Evolutionary conservation across 2,329 filamentous ascomycete genomes (phyloP), one percentile per base, ranked within the genome.

Genomic region (Pseudogymnoascus sp.): DNA sequence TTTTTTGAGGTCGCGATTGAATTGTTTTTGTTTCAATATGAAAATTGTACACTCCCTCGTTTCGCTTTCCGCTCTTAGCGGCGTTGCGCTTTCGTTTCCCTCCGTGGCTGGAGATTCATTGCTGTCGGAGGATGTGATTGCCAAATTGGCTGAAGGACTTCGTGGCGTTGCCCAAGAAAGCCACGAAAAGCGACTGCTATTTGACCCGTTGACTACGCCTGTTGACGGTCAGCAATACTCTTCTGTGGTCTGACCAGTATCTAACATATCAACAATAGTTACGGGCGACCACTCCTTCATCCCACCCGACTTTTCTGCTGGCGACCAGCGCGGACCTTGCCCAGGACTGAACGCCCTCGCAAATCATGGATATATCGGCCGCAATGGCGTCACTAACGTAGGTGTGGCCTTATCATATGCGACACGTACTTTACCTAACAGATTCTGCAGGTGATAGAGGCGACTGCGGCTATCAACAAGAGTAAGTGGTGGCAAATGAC

Each of bases 281-380:
- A 69, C 68, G n/a, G 73, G 72, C 2, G 63, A 70, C 21, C 70
- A 75, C 63, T 63, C 63, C 10, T 76, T 74, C 61, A 68, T 71
- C 8, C 68, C 73, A 1, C 74, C 73, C 0, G 64, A 72, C 54
- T 71, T 71, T 33, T 66, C 67, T 4, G 65, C 65, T 8, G 73
- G 72, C 10, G 74, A 75, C 64, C 71, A 74, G 63, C 71, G 74
- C 60, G 74, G 73, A 1, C 72, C 72, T 39, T 77, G 75, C 63
- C 75, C 75, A 1, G 74, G 74, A 31, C 66, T 77, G 35, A 77
- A 77, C 65, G 75, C 75, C 4, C 66, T 77, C 54, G 75, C 75
- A 47, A 77, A 77, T 60, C 75, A 77, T 66, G 71, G 69, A 10
- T 77, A 76, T 54, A 74, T 77, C n/a, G 73, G 74, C 6, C 74